These are phyloP conservation scores for Casaregolazyma suthepensis DNA, from an alignment of 1,139 yeast species.

Conservation along the genomic window DNA sequence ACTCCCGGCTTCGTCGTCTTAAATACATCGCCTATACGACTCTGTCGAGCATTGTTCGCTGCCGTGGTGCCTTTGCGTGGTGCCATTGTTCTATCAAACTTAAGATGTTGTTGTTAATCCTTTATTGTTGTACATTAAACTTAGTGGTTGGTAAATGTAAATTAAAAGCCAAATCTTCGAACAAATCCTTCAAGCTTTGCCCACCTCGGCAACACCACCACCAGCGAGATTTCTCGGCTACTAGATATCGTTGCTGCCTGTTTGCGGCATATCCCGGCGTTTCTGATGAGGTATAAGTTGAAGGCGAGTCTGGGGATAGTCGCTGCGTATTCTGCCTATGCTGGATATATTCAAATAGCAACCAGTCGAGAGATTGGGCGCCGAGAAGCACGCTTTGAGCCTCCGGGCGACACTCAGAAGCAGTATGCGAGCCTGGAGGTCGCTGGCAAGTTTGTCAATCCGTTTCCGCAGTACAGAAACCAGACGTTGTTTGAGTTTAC, in stretches of 20 bases:
- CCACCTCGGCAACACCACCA: not conserved
- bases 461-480: constrained; percentile 84
- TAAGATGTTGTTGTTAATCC: not conserved
- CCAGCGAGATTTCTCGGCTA: not conserved
- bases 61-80: not conserved
- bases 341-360: constrained; percentile 52
- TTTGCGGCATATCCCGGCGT: constrained; percentile 5
- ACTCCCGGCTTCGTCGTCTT: not conserved
- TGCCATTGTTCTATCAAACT: not conserved
- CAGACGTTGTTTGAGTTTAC: constrained; percentile 86
- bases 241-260: not conserved
- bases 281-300: constrained; percentile 4
- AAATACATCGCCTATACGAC: constrained; percentile 7
- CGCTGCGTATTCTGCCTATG: constrained; percentile 59
- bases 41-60: constrained; percentile 1
- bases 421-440: constrained; percentile 43
- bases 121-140: not conserved
- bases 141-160: not conserved
- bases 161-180: not conserved
- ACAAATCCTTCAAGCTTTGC: not conserved
- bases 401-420: constrained; percentile 24
- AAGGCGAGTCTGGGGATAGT: constrained; percentile 5
- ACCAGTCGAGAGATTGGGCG: constrained; percentile 48
- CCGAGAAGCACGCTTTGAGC: constrained; percentile 17
- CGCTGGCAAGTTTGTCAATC: constrained; percentile 81